A percentile compares a stretch with the other conserved stretches of the same genome.
Conservation (phyloP, 441 rosid species). For the Adansonia rubrostipa region DNA sequence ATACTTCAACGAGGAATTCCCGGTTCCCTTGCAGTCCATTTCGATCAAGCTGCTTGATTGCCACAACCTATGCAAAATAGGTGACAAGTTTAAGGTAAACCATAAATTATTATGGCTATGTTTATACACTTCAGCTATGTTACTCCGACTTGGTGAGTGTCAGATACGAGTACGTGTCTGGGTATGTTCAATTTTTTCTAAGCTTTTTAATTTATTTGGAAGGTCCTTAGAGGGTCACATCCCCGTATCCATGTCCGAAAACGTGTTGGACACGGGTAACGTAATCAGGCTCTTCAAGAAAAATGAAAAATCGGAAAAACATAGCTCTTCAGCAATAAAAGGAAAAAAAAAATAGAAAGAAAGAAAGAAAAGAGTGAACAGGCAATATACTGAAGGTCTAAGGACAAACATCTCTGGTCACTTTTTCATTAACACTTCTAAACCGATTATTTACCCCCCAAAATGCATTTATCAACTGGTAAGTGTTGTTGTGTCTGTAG, state of each 20-base stretch:
- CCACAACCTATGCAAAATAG: slow-evolving; percentile 63
- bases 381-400: neutral
- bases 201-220: no score
- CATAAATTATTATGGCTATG: neutral
- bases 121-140: no score
- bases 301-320: no score
- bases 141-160: no score
- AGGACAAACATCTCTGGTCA: neutral
- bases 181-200: no score
- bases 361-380: neutral
- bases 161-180: no score
- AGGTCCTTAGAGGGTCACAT: no score
- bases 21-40: slow-evolving; percentile 88
- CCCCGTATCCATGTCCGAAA: no score
- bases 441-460: neutral
- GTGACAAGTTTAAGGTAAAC: slow-evolving; percentile 25
- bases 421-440: neutral
- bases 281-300: no score
- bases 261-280: no score
- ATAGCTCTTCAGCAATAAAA: no score
- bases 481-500: neutral
- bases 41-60: slow-evolving; percentile 89
- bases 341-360: neutral
- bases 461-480: neutral
- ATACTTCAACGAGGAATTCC: slow-evolving; percentile 82